Percentiles rank a stretch among this genome's conserved stretches.
Evolutionary conservation across 805 yeast genomes (phyloP).

Genomic region (Clavispora vitiphila): DNA sequence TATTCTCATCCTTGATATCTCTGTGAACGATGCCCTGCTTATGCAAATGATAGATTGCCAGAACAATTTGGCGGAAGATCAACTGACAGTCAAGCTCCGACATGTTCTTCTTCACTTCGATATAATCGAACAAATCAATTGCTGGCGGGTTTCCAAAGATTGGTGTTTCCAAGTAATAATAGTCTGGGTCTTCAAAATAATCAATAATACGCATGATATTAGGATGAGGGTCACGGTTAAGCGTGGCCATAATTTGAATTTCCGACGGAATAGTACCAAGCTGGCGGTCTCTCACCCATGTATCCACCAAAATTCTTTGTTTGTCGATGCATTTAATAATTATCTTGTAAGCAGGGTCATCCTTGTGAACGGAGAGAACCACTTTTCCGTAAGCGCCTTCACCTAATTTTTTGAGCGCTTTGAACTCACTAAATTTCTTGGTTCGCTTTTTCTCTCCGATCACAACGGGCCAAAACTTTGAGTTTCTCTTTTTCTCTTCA

Average conservation of each 20-base stretch:
- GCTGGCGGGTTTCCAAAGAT: conserved; percentile 89
- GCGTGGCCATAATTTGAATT: conserved; percentile 84
- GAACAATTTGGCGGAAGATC: conserved; percentile 73
- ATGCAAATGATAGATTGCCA: conserved; percentile 79
- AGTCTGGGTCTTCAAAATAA: conserved; percentile 86
- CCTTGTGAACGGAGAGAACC: conserved; percentile 64
- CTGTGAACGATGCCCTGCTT: conserved; percentile 85
- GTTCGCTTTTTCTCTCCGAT: conserved; percentile 66
- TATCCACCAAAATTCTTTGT: conserved; percentile 89
- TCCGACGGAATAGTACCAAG: conserved; percentile 96
- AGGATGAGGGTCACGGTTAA: conserved; percentile 75
- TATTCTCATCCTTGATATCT: conserved; percentile 92
- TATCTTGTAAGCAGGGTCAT: conserved; percentile 58
- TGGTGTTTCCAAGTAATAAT: conserved; percentile 87
- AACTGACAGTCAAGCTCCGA: conserved; percentile 71
- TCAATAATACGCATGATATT: conserved; percentile 82
- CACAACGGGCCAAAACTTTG: conserved; percentile 44
- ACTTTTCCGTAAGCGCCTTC: conserved; percentile 98
- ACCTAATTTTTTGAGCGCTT: conserved; percentile 73
- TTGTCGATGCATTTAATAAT: conserved; percentile 88
- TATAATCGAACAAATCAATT: conserved; percentile 86
- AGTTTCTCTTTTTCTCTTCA: conserved; percentile 27
- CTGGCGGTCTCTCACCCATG: conserved; percentile 92
- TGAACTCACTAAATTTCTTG: conserved; percentile 68
- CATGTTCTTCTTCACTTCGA: conserved; percentile 81